Percentiles rank a stretch among this genome's conserved stretches.
Evolutionary conservation across 768 basidiomycete species (phyloP).

Genomic region (Xerocomellus chrysenteron): DNA sequence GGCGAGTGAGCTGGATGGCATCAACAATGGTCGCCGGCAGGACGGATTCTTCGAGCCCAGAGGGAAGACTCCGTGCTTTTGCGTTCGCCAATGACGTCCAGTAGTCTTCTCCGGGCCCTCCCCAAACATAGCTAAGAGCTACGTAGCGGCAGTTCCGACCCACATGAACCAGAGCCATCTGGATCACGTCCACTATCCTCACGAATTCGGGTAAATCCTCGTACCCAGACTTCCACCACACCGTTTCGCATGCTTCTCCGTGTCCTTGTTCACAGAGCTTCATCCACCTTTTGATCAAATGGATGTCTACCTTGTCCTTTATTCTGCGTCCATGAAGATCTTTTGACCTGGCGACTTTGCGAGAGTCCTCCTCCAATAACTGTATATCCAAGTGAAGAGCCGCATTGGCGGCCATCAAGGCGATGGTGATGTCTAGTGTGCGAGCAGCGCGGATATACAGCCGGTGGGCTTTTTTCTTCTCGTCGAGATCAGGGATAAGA

Average conservation of each 20-base stretch:
- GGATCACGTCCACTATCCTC: slow-evolving; percentile 14
- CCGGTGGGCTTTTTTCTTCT: slow-evolving; percentile 10
- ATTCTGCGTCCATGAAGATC: slow-evolving; percentile 24
- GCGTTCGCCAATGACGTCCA: slow-evolving; percentile 8
- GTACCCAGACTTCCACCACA: slow-evolving; percentile 8
- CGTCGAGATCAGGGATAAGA: not conserved
- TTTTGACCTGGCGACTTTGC: slow-evolving; percentile 10
- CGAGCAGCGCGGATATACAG: slow-evolving; percentile 11
- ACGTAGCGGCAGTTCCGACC: slow-evolving; percentile 11
- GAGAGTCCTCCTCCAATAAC: slow-evolving; percentile 18
- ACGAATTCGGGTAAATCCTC: slow-evolving; percentile 10
- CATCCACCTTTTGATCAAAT: slow-evolving; percentile 17
- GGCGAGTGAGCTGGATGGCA: slow-evolving; percentile 16
- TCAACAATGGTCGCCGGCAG: slow-evolving; percentile 18
- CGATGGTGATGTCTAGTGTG: not conserved
- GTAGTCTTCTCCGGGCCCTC: slow-evolving; percentile 4
- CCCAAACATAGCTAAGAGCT: slow-evolving; percentile 22
- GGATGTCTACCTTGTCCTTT: slow-evolving; percentile 4
- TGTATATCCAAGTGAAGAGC: slow-evolving; percentile 14
- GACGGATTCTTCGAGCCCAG: not conserved
- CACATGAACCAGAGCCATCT: slow-evolving; percentile 10
- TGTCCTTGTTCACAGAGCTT: slow-evolving; percentile 16
- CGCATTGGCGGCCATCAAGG: not conserved
- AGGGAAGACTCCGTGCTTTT: not conserved
- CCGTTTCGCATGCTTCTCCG: slow-evolving; percentile 8